These are phyloP conservation scores for Talaromyces sp. DNA, from an alignment of 2,329 filamentous ascomycete genomes.

Conservation along the genomic window DNA sequence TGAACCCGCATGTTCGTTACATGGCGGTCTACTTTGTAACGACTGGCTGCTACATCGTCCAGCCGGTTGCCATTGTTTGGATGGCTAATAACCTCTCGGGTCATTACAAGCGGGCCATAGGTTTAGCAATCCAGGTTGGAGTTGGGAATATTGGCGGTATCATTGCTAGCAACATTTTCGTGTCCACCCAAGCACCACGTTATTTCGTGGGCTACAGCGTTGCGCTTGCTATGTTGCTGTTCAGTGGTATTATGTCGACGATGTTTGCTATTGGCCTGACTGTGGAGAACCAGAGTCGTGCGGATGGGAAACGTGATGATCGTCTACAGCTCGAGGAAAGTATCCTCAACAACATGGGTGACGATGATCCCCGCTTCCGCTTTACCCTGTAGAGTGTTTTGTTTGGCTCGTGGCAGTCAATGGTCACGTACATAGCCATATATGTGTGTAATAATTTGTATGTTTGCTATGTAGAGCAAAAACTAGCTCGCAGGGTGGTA, in stretches of 20 bases:
- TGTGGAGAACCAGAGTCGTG: constrained; percentile 31
- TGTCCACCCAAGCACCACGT: constrained; percentile 27
- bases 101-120: constrained; percentile 44
- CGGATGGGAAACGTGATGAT: constrained; percentile 26
- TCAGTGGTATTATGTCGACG: constrained; percentile 28
- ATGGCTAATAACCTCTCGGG: constrained; percentile 7
- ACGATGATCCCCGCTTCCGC: constrained; percentile 34
- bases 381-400: constrained; percentile 26
- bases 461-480: not conserved
- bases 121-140: constrained; percentile 25
- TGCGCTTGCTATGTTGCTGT: constrained; percentile 31
- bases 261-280: constrained; percentile 26
- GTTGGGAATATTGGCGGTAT: constrained; percentile 49
- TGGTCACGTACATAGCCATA: not conserved
- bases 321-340: constrained; percentile 21
- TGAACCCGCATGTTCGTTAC: constrained; percentile 26
- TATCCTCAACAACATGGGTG: constrained; percentile 30
- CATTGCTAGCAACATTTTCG: not conserved
- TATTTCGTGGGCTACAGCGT: constrained; percentile 38
- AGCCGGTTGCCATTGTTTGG: constrained; percentile 29
- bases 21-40: constrained; percentile 28
- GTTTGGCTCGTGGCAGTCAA: not conserved
- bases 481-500: not conserved
- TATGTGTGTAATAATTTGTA: not conserved
- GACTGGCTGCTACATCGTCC: constrained; percentile 32